Conservation (phyloP, 345 rosid species). For the Ailanthus altissimus region DNA sequence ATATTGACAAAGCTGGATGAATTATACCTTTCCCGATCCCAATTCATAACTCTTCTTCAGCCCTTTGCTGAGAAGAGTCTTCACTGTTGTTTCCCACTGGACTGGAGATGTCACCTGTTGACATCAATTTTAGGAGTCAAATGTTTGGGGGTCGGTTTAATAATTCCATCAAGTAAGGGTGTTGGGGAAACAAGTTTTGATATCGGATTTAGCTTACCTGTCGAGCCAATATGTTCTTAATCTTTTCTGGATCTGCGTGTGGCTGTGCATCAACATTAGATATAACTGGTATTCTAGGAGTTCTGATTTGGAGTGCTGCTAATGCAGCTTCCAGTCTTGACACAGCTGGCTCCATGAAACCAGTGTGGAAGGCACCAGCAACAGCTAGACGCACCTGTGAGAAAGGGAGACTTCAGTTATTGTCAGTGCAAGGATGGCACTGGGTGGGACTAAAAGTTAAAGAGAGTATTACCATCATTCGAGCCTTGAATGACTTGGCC, state of each 20-base stretch:
- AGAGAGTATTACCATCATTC: constrained; percentile 68
- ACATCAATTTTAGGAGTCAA: background rate
- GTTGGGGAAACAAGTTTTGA: background rate
- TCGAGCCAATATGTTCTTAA: constrained; percentile 84
- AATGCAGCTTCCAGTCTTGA: constrained; percentile 91
- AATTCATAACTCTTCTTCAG: constrained; percentile 79
- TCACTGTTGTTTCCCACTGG: constrained; percentile 96
- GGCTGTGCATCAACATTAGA: constrained; percentile 95
- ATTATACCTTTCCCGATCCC: constrained; percentile 94
- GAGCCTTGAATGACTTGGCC: constrained; percentile 94
- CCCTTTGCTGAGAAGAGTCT: constrained; percentile 71
- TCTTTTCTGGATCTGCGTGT: constrained; percentile 84
- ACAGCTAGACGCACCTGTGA: constrained; percentile 91
- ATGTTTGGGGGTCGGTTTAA: constrained; percentile 2
- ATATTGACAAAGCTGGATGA: background rate
- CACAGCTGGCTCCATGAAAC: constrained; percentile 98
- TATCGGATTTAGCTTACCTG: constrained; percentile 50
- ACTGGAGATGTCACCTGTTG: constrained; percentile 98
- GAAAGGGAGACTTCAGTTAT: constrained; percentile 14
- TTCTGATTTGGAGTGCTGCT: constrained; percentile 65
- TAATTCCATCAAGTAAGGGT: background rate
- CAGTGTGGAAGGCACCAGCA: constrained; percentile 94
- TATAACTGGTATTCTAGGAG: constrained; percentile 93
- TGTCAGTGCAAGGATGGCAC: background rate
- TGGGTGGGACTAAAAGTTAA: background rate